Conservation (phyloP, 169 alveolate species). For the Babesia bigemina region DNA sequence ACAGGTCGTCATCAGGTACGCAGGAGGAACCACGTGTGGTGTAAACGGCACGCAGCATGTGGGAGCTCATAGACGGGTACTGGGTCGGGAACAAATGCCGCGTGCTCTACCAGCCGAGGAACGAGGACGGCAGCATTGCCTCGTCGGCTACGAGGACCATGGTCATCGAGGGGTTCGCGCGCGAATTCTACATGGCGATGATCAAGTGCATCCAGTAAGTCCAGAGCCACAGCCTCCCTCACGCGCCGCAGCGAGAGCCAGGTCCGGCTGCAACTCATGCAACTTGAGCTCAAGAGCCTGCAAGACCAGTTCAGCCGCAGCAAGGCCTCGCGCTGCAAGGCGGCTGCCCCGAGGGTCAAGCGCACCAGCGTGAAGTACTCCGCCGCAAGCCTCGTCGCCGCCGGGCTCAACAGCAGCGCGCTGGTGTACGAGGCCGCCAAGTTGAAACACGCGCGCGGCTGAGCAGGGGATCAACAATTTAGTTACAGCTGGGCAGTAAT, state of each 20-base stretch:
- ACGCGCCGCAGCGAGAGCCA: slow-evolving; percentile 42
- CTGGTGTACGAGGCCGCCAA: not conserved
- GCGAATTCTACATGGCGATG: slow-evolving; percentile 56
- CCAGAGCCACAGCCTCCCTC: not conserved
- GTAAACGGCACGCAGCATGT: slow-evolving; percentile 21
- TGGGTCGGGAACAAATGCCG: slow-evolving; percentile 65
- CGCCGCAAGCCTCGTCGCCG: not conserved
- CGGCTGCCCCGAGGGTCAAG: slow-evolving; percentile 13
- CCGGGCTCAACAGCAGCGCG: slow-evolving; percentile 3
- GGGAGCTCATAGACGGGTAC: slow-evolving; percentile 61
- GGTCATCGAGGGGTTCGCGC: slow-evolving; percentile 61
- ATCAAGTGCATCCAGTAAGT: slow-evolving; percentile 49
- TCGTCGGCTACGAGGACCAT: slow-evolving; percentile 24
- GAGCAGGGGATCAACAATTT: not conserved
- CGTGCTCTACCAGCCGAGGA: slow-evolving; percentile 42
- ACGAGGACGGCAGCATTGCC: slow-evolving; percentile 2
- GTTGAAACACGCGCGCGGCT: not conserved
- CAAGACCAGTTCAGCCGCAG: slow-evolving; percentile 7
- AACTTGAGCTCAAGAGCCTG: slow-evolving; percentile 28
- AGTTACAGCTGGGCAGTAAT: too few species aligned
- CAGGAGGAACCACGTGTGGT: too few species aligned
- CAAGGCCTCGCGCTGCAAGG: slow-evolving; percentile 24
- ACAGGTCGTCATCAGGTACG: slow-evolving; percentile 36
- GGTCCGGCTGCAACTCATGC: slow-evolving; percentile 36
- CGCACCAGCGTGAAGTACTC: slow-evolving; percentile 10